A percentile compares a stretch with the other conserved stretches of the same genome.
Evolutionary conservation across 306 rosid genomes (phyloP).

Genomic region (Macrotyloma uniflorum): DNA sequence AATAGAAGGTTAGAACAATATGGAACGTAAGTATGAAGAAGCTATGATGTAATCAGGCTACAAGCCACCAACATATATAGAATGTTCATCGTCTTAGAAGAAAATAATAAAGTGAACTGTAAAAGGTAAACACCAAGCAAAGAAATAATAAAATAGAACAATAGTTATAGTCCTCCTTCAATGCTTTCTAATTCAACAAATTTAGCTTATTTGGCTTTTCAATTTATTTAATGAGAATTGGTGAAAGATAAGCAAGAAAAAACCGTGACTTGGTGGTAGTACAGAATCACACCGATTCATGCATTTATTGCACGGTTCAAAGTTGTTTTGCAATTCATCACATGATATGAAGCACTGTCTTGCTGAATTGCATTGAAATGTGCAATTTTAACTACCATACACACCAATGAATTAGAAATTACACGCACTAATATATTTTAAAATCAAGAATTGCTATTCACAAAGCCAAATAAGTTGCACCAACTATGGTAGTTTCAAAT

Average conservation of each 20-base stretch:
- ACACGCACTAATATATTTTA: background rate
- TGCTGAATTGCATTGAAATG: background rate
- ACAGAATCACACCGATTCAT: background rate
- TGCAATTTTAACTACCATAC: background rate
- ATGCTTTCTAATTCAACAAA: background rate
- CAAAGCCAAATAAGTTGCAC: background rate
- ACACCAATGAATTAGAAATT: slow-evolving; percentile 1
- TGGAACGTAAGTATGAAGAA: slow-evolving; percentile 18
- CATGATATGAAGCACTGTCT: background rate
- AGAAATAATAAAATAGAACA: background rate
- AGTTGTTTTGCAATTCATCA: background rate
- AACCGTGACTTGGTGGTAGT: background rate
- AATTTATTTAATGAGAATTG: background rate
- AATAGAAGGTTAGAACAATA: slow-evolving; percentile 32
- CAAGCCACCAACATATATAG: background rate
- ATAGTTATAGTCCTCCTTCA: background rate
- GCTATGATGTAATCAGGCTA: slow-evolving; percentile 11
- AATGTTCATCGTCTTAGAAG: background rate
- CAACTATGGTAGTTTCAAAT: slow-evolving; percentile 8
- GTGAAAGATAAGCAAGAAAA: background rate
- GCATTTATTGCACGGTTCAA: background rate
- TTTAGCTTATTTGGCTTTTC: background rate
- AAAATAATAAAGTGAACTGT: background rate
- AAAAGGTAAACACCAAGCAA: background rate
- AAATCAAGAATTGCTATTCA: slow-evolving; percentile 6